These are phyloP conservation scores for Neoboletus subvelutipes DNA, from an alignment of 768 basidiomycete genomes.

Conservation along the genomic window DNA sequence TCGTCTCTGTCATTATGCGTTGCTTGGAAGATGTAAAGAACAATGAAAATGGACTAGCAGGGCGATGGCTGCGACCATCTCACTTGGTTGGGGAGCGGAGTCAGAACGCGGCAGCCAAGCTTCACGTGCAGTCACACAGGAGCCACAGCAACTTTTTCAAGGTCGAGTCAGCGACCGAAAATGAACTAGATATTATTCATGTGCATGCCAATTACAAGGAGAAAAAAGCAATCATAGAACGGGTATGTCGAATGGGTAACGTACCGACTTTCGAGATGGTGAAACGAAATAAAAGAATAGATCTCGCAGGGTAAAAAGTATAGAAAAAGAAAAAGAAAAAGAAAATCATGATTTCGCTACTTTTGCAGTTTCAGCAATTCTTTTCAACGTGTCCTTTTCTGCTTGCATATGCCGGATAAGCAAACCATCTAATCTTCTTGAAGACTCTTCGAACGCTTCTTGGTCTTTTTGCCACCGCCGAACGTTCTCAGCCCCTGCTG, in stretches of 20 bases:
- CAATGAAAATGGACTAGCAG: conserved; percentile 9
- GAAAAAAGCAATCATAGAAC: conserved; percentile 17
- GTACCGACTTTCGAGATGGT: conserved; percentile 10
- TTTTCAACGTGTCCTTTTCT: conserved; percentile 76
- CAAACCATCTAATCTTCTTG: conserved; percentile 74
- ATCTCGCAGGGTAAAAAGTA: conserved; percentile 18
- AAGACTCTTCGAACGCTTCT: conserved; percentile 49
- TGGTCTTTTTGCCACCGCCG: conserved; percentile 33
- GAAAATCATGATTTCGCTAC: conserved; percentile 29
- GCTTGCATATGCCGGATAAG: conserved; percentile 79
- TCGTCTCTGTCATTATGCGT: conserved; percentile 15
- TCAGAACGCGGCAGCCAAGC: conserved; percentile 29
- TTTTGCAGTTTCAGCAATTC: conserved; percentile 58
- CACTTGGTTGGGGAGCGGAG: conserved; percentile 32
- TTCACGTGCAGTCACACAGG: conserved; percentile 28
- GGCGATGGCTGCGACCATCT: conserved; percentile 19
- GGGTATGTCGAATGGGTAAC: conserved; percentile 29
- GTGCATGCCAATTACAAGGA: conserved; percentile 29
- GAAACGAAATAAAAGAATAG: neutral
- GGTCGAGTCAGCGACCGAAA: conserved; percentile 1
- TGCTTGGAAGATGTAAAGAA: conserved; percentile 12
- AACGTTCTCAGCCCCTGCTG: conserved; percentile 23
- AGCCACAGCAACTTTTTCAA: conserved; percentile 1
- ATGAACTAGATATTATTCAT: conserved; percentile 23
- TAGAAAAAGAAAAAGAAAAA: neutral